Percentiles rank a stretch among this genome's conserved stretches.
phyloP scores from a whole-genome alignment of 208 protist genomes.

The Leishmania major region DNA sequence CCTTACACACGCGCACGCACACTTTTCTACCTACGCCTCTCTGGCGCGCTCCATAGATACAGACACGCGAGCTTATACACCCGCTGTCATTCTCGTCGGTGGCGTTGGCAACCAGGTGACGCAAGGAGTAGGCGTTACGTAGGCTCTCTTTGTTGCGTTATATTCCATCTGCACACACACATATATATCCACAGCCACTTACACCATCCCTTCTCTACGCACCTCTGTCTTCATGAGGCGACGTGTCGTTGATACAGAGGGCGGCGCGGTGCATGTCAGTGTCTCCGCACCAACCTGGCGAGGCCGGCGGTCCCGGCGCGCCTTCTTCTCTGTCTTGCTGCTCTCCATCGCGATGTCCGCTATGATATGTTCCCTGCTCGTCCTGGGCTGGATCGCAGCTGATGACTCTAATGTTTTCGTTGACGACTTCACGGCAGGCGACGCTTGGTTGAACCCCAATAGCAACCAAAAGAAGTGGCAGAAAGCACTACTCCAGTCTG shows the following conservation, averaged over 20 bases:
- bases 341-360: slow-evolving; percentile 10
- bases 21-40: slow-evolving; percentile 7
- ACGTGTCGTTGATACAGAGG: slow-evolving; percentile 2
- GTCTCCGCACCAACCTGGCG: background rate
- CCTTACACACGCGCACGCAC: no score
- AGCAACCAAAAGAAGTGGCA: slow-evolving; percentile 8
- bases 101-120: background rate
- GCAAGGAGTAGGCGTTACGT: background rate
- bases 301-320: background rate
- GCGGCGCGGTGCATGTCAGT: background rate
- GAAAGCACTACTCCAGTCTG: slow-evolving; percentile 3
- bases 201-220: background rate
- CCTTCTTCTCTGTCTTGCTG: background rate
- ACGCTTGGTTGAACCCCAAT: slow-evolving; percentile 11
- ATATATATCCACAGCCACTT: background rate
- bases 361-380: slow-evolving; percentile 12
- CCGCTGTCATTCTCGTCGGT: background rate
- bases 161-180: background rate
- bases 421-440: background rate
- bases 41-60: slow-evolving; percentile 6
- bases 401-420: background rate
- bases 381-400: background rate
- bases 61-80: background rate
- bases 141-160: background rate
- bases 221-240: background rate